Evolutionary conservation across 176 grass and related monocot species (phyloP).

Genomic region (Tillandsia leiboldiana): DNA sequence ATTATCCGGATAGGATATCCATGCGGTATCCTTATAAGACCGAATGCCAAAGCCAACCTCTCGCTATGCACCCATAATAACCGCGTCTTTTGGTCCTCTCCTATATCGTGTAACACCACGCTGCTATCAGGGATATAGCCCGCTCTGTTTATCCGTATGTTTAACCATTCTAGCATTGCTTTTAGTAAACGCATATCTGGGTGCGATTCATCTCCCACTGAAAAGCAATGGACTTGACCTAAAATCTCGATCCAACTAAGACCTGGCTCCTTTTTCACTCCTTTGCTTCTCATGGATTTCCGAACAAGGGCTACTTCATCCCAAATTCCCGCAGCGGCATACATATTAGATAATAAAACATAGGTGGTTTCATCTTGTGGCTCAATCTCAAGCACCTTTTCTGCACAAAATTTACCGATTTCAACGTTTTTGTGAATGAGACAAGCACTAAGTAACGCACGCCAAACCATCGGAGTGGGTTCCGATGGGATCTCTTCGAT

Average conservation of each 20-base stretch:
- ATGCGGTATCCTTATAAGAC: constrained; percentile 5
- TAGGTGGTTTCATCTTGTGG: constrained; percentile 27
- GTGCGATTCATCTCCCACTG: constrained; percentile 15
- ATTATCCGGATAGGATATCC: constrained; percentile 20
- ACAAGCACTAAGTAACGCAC: constrained; percentile 28
- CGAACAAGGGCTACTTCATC: constrained; percentile 22
- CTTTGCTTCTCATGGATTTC: constrained; percentile 21
- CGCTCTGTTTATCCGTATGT: constrained; percentile 12
- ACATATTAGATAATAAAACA: constrained; percentile 23
- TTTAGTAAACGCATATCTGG: constrained; percentile 18
- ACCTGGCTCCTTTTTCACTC: constrained; percentile 22
- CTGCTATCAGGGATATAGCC: constrained; percentile 17
- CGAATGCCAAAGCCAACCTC: constrained; percentile 24
- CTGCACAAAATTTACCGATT: constrained; percentile 18
- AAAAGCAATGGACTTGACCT: constrained; percentile 21
- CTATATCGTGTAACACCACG: constrained; percentile 18
- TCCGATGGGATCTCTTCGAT: constrained; percentile 18
- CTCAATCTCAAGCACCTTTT: constrained; percentile 20
- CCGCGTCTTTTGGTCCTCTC: constrained; percentile 13
- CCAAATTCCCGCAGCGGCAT: constrained; percentile 19
- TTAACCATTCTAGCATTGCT: constrained; percentile 19
- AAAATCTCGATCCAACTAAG: constrained; percentile 22
- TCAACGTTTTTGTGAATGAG: constrained; percentile 23
- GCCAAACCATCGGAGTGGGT: constrained; percentile 27
- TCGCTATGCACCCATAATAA: constrained; percentile 17